These are phyloP conservation scores for Verbena officinalis DNA, from an alignment of 257 asterid genomes.

Conservation along the genomic window DNA sequence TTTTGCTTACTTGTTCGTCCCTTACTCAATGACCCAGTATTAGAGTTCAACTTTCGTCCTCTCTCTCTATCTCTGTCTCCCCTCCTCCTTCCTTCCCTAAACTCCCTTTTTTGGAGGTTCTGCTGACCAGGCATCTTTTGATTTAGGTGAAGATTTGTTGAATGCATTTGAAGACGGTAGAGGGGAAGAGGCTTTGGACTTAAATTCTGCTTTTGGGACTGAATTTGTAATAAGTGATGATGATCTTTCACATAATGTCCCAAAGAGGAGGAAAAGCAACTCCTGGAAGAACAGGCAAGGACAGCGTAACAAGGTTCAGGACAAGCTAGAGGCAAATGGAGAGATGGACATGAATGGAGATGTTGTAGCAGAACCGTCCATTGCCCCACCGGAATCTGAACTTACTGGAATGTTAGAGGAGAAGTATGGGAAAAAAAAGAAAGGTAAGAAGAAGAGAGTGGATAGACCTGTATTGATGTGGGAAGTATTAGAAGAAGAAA, in stretches of 20 bases:
- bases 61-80: background rate
- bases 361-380: slow-evolving; percentile 6
- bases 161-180: slow-evolving; percentile 25
- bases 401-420: slow-evolving; percentile 12
- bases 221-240: slow-evolving; percentile 29
- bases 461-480: slow-evolving; percentile 64
- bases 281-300: slow-evolving; percentile 25
- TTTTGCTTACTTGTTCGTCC: background rate
- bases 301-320: slow-evolving; percentile 15
- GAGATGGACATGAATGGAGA: slow-evolving; percentile 12
- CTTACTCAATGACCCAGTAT: background rate
- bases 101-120: background rate
- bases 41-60: too few species aligned
- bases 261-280: slow-evolving; percentile 42
- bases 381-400: background rate
- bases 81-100: background rate
- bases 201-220: slow-evolving; percentile 20
- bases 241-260: slow-evolving; percentile 20
- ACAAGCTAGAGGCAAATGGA: slow-evolving; percentile 29
- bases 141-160: slow-evolving; percentile 37
- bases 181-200: slow-evolving; percentile 18
- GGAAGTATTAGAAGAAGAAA: slow-evolving; percentile 77
- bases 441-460: slow-evolving; percentile 44
- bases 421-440: slow-evolving; percentile 40
- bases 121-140: slow-evolving; percentile 17